Conservation (phyloP, 306 rosid species). For the Vigna angularis region DNA sequence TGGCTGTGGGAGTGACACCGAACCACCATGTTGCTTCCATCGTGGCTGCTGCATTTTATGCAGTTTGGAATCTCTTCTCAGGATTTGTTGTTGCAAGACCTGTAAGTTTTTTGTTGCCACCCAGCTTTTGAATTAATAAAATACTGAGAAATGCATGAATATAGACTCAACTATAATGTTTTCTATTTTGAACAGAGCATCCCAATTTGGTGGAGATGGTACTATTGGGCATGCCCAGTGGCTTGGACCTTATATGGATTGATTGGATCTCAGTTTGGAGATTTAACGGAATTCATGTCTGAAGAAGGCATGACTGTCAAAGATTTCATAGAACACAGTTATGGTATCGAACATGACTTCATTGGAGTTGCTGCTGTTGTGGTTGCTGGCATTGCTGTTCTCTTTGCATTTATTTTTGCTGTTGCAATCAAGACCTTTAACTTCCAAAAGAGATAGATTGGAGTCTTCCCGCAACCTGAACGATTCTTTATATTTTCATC, state of each 20-base stretch:
- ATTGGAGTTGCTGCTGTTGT: constrained; percentile 50
- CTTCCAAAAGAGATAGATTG: not conserved
- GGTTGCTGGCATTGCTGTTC: constrained; percentile 41
- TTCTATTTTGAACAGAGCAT: constrained; percentile 35
- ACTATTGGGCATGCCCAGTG: constrained; percentile 77
- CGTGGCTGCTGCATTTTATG: constrained; percentile 63
- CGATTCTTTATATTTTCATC: constrained; percentile 32
- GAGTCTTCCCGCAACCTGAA: constrained; percentile 33
- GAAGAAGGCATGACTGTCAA: constrained; percentile 34
- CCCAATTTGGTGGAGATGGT: constrained; percentile 88
- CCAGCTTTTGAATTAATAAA: not conserved
- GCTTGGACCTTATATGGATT: constrained; percentile 83
- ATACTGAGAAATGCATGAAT: not conserved
- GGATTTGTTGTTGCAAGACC: constrained; percentile 64
- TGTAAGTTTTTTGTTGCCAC: constrained; percentile 46
- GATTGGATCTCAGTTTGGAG: constrained; percentile 71
- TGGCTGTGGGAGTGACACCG: constrained; percentile 65
- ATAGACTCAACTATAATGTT: not conserved
- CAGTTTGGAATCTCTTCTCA: constrained; percentile 66
- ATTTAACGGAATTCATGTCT: not conserved
- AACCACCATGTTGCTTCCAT: constrained; percentile 65
- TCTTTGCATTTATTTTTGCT: constrained; percentile 54
- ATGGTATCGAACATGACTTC: constrained; percentile 58
- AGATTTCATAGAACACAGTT: constrained; percentile 37
- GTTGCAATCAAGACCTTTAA: constrained; percentile 54